phyloP scores from a whole-genome alignment of 495 filamentous ascomycete genomes.

The Collariella sp. region DNA sequence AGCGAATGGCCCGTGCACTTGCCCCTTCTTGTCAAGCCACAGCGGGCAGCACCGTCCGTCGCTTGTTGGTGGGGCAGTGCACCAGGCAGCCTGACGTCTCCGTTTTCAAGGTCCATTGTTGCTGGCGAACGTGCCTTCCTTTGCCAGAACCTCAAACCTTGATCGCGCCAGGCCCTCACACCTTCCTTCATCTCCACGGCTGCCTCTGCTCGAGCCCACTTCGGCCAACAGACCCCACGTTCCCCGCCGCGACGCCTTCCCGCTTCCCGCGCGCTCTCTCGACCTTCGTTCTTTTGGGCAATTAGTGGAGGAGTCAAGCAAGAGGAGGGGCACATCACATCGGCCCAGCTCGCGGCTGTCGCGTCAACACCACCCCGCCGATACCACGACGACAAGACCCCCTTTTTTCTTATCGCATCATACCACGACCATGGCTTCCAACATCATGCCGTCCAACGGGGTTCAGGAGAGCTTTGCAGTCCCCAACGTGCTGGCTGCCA shows the following conservation, averaged over 20 bases:
- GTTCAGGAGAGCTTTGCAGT: conserved; percentile 65
- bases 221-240: not conserved
- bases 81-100: conserved; percentile 22
- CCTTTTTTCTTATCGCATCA: not conserved
- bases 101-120: conserved; percentile 7
- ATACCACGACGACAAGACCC: not conserved
- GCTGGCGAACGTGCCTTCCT: conserved; percentile 1
- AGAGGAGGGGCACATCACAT: conserved; percentile 13
- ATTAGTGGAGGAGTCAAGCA: conserved; percentile 5
- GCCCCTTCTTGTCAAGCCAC: conserved; percentile 8
- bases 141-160: conserved; percentile 4
- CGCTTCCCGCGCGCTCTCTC: conserved; percentile 3
- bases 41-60: not conserved
- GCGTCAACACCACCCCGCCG: not conserved
- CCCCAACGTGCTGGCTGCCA: conserved; percentile 63
- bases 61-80: conserved; percentile 8
- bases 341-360: not conserved
- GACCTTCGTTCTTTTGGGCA: conserved; percentile 7
- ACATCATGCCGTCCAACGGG: conserved; percentile 60
- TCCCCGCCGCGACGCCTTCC: not conserved
- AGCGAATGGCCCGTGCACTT: conserved; percentile 9
- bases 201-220: not conserved
- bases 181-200: not conserved
- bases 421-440: not conserved
- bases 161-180: conserved; percentile 9